phyloP scores from a whole-genome alignment of 2,329 filamentous ascomycete genomes.

The Plectosphaerella cucumerina region DNA sequence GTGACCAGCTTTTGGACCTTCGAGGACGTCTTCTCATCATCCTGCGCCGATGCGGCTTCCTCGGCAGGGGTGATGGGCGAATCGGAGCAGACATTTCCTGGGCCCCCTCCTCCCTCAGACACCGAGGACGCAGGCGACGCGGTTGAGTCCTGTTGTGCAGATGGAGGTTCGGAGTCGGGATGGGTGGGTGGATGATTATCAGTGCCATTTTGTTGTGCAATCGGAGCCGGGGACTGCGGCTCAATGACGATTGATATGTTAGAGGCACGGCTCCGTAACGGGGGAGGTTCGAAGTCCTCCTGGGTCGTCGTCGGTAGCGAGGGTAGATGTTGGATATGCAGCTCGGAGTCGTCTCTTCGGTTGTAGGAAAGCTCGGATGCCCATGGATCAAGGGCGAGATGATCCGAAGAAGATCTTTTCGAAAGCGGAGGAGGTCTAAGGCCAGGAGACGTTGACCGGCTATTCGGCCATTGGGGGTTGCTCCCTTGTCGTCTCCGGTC shows the following conservation, averaged over 20 bases:
- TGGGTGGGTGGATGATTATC: not conserved
- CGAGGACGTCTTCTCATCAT: conserved; percentile 26
- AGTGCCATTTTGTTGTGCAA: not conserved
- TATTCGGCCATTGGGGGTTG: conserved; percentile 35
- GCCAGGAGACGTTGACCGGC: conserved; percentile 28
- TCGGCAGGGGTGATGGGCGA: conserved; percentile 42
- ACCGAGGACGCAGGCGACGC: conserved; percentile 5
- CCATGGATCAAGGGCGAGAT: conserved; percentile 39
- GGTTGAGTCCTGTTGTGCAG: not conserved
- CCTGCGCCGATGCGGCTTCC: conserved; percentile 27
- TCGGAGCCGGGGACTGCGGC: not conserved
- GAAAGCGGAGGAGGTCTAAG: conserved; percentile 24
- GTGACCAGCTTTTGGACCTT: conserved; percentile 48
- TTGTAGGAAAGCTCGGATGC: conserved; percentile 23
- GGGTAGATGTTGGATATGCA: conserved; percentile 12
- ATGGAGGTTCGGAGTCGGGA: conserved; percentile 4
- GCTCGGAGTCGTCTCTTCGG: conserved; percentile 13
- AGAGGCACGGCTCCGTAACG: not conserved
- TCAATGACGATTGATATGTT: not conserved
- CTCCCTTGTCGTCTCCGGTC: conserved; percentile 28
- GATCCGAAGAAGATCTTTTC: conserved; percentile 25
- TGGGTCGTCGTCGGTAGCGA: conserved; percentile 10
- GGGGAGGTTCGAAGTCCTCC: not conserved
- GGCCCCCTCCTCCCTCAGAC: conserved; percentile 12
- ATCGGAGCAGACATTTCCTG: conserved; percentile 26